Base-by-base conservation (phyloP, 225 moss, liverwort and hornwort species). In the Straminergon stramineum region DNA sequence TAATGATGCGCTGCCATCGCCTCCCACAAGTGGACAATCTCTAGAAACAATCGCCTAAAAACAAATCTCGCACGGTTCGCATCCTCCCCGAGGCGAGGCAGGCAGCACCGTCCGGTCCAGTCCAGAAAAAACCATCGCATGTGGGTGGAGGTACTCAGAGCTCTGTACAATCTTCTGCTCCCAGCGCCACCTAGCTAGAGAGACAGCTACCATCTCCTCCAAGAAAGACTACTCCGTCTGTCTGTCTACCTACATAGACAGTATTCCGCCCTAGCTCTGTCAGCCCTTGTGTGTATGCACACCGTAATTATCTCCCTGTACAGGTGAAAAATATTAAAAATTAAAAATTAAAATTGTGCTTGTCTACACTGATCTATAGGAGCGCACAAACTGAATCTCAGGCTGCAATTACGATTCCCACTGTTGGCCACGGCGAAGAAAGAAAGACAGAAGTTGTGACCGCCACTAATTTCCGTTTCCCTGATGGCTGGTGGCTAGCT, bases 11-110 rank as follows among this genome's bases (percentile, higher is more conserved):
- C 87, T 63, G 88, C 85, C 74, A 74, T 60, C 85, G 82, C 13
- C 84, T 92, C 92, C 85, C 92, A 90, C 90, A 92, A 88, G 92
- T 84, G 90, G 85, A 85, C 90, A 88, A 89, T 89, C 88, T 88
- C 82, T 63, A 85, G 81, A 90, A 92, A 85, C 88, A 85, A 85
- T 55, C 88, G 88, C 83, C 83, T 37, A 7, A 9, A 58, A 81
- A 87, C 81, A 58, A 80, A 81, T 86, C 84, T 91, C 87, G 84
- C 91, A 91, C 91, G 87, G 89, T 79, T 51, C 56, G 51, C 91
- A 34, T 79, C 71, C 41, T 66, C 34, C 87, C 87, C 91, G 89
- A 91, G 84, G 89, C 84, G 28, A 85, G 43, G 74, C 74, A 73
- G 73, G 74, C 74, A n/a, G 85, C 57, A 77, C 89, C 77, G 66